Percentiles rank a stretch among this genome's conserved stretches.
Evolutionary conservation across 768 basidiomycete species (phyloP).

Genomic region (Psilocybe sp.): DNA sequence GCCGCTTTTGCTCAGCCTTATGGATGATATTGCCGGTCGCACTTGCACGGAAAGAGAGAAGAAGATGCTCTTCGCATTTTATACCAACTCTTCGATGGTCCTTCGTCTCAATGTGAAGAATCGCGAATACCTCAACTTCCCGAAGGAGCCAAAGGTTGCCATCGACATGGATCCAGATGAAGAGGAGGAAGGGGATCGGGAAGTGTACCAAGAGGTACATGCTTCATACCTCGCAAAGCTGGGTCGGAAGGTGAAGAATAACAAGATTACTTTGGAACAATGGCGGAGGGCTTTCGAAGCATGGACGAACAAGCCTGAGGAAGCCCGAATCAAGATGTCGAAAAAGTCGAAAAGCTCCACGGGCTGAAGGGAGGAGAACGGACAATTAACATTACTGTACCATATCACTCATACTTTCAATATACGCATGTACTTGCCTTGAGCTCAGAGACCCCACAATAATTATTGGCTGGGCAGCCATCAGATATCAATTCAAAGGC

Average conservation of each 20-base stretch:
- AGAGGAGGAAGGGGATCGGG: constrained; percentile 5
- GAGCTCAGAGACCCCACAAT: no score
- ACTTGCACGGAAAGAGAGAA: constrained; percentile 16
- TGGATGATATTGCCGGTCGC: constrained; percentile 28
- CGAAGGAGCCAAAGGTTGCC: constrained; percentile 14
- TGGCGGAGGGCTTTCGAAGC: constrained; percentile 2
- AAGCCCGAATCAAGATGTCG: no score
- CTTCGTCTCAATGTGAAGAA: neutral
- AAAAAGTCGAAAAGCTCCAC: no score
- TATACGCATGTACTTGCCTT: no score
- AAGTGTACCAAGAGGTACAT: constrained; percentile 14
- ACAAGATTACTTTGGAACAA: constrained; percentile 19
- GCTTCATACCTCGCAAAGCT: constrained; percentile 26
- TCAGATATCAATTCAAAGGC: no score
- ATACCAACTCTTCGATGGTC: neutral
- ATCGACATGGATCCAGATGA: constrained; percentile 27
- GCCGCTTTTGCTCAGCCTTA: constrained; percentile 19
- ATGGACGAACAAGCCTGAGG: no score
- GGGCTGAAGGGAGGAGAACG: no score
- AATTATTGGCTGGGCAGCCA: no score
- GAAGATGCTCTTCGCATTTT: constrained; percentile 16
- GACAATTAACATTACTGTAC: no score
- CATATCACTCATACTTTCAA: no score
- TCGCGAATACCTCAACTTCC: constrained; percentile 19
- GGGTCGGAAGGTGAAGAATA: constrained; percentile 21